A percentile compares a stretch with the other conserved stretches of the same genome.
Conservation (phyloP, 176 grass and related monocot species). For the Cocos nucifera region DNA sequence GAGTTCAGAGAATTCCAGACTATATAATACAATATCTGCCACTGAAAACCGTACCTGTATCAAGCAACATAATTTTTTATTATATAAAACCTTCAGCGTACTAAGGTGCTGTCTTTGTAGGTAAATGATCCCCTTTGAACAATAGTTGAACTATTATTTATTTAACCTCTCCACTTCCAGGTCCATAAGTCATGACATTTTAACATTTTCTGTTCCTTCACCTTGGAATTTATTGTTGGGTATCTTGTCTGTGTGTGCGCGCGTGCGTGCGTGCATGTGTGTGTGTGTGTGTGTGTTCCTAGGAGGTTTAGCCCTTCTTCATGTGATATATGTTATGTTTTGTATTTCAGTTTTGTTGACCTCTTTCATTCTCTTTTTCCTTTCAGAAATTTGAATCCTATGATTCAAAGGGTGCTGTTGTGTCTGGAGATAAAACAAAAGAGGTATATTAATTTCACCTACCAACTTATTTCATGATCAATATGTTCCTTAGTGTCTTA, state of each 20-base stretch:
- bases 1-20: no score
- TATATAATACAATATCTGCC: no score
- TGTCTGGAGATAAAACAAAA: conserved; percentile 86
- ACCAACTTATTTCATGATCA: neutral
- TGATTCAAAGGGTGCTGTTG: conserved; percentile 68
- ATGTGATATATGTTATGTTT: conserved; percentile 4
- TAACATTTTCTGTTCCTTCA: no score
- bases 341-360: neutral
- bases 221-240: neutral
- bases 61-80: no score
- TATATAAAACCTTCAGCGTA: no score
- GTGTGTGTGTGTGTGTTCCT: neutral
- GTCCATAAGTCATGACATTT: no score
- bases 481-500: neutral
- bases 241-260: neutral
- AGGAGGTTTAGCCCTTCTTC: neutral
- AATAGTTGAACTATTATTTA: no score
- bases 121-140: no score
- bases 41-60: no score
- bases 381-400: conserved; percentile 93
- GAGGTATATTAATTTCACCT: conserved; percentile 35
- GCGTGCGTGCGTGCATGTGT: no score
- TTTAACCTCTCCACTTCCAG: no score
- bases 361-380: conserved; percentile 18
- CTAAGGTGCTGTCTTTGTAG: no score